Percentiles rank a stretch among this genome's conserved stretches.
Evolutionary conservation across 352 stramenopile genomes (phyloP).

Genomic region (Pythium angustatum): DNA sequence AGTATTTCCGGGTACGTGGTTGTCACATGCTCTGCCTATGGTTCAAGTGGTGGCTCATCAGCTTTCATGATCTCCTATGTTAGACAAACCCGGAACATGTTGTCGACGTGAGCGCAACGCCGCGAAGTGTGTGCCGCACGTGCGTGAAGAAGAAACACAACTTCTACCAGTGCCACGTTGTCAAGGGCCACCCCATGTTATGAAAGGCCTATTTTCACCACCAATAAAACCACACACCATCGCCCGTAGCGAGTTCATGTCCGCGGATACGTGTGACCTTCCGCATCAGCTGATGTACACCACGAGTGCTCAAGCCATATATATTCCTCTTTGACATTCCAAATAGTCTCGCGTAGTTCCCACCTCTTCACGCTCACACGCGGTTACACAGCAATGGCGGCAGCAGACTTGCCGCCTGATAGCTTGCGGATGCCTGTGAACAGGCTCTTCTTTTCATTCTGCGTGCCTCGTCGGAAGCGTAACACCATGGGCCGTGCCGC

Average conservation of each 20-base stretch:
- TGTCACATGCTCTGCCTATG: no score
- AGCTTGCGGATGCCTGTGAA: slow-evolving; percentile 55
- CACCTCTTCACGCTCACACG: not conserved
- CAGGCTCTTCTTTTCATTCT: slow-evolving; percentile 75
- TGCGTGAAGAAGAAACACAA: slow-evolving; percentile 39
- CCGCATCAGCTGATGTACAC: not conserved
- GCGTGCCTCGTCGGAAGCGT: slow-evolving; percentile 78
- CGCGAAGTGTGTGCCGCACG: slow-evolving; percentile 41
- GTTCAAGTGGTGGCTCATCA: no score
- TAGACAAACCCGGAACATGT: slow-evolving; percentile 72
- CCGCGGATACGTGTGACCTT: not conserved
- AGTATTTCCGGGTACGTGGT: slow-evolving; percentile 7
- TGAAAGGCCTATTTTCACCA: no score
- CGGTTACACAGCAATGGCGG: slow-evolving; percentile 25
- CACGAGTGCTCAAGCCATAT: slow-evolving; percentile 15
- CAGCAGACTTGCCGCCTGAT: slow-evolving; percentile 26
- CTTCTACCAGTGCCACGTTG: slow-evolving; percentile 75
- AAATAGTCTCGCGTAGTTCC: slow-evolving; percentile 4
- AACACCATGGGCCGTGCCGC: slow-evolving; percentile 70
- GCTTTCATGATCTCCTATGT: not conserved
- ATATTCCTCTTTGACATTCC: slow-evolving; percentile 12
- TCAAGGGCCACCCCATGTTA: slow-evolving; percentile 75
- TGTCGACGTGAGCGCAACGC: slow-evolving; percentile 61
- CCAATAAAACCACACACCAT: not conserved
- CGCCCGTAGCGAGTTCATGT: not conserved